Conservation (phyloP, 805 yeast genomes). For the Candida maltosa region DNA sequence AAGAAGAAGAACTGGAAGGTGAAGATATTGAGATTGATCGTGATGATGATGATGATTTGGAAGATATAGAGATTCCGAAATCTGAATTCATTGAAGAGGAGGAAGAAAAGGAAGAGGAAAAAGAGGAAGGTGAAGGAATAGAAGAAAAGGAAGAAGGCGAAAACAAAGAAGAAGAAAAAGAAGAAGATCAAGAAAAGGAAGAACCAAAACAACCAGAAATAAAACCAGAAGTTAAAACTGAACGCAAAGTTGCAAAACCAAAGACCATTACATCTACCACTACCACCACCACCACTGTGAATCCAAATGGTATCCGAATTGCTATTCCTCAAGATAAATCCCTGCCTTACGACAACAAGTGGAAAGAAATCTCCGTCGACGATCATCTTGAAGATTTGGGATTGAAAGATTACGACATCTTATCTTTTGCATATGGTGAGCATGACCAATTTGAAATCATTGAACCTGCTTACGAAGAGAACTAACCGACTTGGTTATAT, state of each 20-base stretch:
- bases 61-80: slow-evolving; percentile 7
- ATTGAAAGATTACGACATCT: slow-evolving; percentile 37
- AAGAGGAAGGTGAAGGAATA: too few relatives aligned
- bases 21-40: slow-evolving; percentile 3
- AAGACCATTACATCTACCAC: too few relatives aligned
- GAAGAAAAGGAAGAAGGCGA: too few relatives aligned
- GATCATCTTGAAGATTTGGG: slow-evolving; percentile 22
- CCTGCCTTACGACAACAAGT: slow-evolving; percentile 29
- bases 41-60: slow-evolving; percentile 6
- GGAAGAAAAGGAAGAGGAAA: too few relatives aligned
- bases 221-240: too few relatives aligned
- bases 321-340: slow-evolving; percentile 42
- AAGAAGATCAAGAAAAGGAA: too few relatives aligned
- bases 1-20: slow-evolving; percentile 20
- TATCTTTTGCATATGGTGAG: slow-evolving; percentile 38
- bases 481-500: too few relatives aligned
- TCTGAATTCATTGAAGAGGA: slow-evolving; percentile 3
- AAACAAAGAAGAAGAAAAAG: too few relatives aligned
- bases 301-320: slow-evolving; percentile 24
- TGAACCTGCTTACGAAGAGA: slow-evolving; percentile 36
- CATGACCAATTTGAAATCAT: slow-evolving; percentile 34
- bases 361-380: slow-evolving; percentile 31
- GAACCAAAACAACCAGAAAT: too few relatives aligned
- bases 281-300: slow-evolving; percentile 7
- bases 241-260: background rate